Conservation (phyloP, 768 basidiomycete species). For the Lactarius akahatsu region DNA sequence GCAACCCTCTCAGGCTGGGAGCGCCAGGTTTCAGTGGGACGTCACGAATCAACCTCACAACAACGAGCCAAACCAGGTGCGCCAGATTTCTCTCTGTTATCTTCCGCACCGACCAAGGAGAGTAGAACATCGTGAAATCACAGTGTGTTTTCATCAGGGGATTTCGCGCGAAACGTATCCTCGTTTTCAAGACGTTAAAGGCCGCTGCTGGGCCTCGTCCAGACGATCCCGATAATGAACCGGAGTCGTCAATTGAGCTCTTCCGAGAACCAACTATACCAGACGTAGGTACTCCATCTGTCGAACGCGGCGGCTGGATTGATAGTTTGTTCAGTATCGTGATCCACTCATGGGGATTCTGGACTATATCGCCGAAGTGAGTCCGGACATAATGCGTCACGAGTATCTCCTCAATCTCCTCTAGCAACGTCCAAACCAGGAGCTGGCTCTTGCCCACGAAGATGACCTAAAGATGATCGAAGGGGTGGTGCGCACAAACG, state of each 20-base stretch:
- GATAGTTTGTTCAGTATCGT: background rate
- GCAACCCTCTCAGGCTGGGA: background rate
- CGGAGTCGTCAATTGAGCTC: background rate
- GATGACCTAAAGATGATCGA: slow-evolving; percentile 15
- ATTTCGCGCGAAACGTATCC: slow-evolving; percentile 16
- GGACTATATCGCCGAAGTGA: slow-evolving; percentile 18
- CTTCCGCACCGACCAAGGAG: background rate
- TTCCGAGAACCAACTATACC: background rate
- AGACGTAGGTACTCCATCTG: background rate
- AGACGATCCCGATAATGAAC: background rate
- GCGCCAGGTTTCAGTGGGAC: slow-evolving; percentile 16
- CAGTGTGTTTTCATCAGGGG: slow-evolving; percentile 22
- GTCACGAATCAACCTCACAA: slow-evolving; percentile 16
- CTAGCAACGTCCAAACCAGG: slow-evolving; percentile 6
- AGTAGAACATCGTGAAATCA: background rate
- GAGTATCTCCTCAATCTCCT: background rate
- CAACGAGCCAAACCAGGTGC: slow-evolving; percentile 1
- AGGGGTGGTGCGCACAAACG: slow-evolving; percentile 7
- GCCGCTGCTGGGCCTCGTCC: slow-evolving; percentile 12
- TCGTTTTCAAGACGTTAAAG: slow-evolving; percentile 1
- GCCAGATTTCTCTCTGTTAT: background rate
- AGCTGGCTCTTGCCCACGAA: slow-evolving; percentile 18
- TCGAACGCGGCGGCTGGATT: background rate
- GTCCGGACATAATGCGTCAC: background rate
- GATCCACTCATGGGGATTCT: slow-evolving; percentile 17